These are phyloP conservation scores for Cercophora sp. DNA, from an alignment of 495 filamentous ascomycete species.

Conservation along the genomic window DNA sequence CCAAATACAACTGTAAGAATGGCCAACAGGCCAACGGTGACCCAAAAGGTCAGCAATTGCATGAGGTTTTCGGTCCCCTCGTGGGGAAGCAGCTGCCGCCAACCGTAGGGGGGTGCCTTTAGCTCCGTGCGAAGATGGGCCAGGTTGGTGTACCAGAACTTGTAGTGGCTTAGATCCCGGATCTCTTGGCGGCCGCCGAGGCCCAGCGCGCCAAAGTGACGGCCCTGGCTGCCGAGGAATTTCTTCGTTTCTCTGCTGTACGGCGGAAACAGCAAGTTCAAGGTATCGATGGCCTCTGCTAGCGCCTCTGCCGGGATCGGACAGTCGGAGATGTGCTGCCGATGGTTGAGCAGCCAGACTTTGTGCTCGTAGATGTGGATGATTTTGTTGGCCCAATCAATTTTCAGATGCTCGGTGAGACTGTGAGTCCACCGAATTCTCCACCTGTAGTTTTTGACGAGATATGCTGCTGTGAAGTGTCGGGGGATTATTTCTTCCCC, in stretches of 20 bases:
- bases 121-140: slow-evolving; percentile 2
- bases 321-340: not conserved
- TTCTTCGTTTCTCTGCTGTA: not conserved
- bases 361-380: slow-evolving; percentile 21
- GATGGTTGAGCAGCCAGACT: slow-evolving; percentile 16
- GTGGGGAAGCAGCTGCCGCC: slow-evolving; percentile 10
- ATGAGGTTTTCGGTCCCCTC: slow-evolving; percentile 3
- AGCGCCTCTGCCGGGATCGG: slow-evolving; percentile 2
- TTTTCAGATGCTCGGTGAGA: slow-evolving; percentile 10
- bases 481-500: not conserved
- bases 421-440: slow-evolving; percentile 15
- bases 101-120: slow-evolving; percentile 7
- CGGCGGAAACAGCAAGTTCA: slow-evolving; percentile 16
- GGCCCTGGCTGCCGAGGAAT: slow-evolving; percentile 7
- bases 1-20: not conserved
- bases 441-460: slow-evolving; percentile 9
- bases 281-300: slow-evolving; percentile 14
- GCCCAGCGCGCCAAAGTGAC: slow-evolving; percentile 13
- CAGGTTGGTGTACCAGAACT: slow-evolving; percentile 5
- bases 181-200: slow-evolving; percentile 4
- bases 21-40: not conserved
- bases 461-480: not conserved
- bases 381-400: slow-evolving; percentile 16
- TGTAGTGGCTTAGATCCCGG: slow-evolving; percentile 9
- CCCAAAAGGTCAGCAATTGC: slow-evolving; percentile 16